A percentile compares a stretch with the other conserved stretches of the same genome.
Conservation (phyloP, 2,329 filamentous ascomycete genomes). For the Pseudocercospora eumusae region DNA sequence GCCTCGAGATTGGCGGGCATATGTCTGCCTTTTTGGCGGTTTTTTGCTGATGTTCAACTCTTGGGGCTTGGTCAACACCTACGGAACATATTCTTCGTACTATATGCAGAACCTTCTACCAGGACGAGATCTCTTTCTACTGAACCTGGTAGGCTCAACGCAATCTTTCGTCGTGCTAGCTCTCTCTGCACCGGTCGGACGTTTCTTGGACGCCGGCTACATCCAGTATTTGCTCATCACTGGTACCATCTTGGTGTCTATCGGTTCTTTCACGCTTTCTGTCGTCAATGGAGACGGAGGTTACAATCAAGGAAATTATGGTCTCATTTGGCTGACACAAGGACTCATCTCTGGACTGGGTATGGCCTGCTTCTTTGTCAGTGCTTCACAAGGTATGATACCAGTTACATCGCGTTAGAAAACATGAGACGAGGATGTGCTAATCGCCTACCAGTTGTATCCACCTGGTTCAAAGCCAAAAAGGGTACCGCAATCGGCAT, state of each 20-base stretch:
- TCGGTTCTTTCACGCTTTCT: constrained; percentile 51
- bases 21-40: constrained; percentile 48
- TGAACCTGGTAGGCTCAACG: constrained; percentile 53
- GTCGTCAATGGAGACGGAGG: constrained; percentile 44
- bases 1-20: constrained; percentile 50
- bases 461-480: constrained; percentile 52
- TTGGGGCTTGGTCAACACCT: constrained; percentile 49
- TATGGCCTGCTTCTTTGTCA: constrained; percentile 57
- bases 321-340: constrained; percentile 50
- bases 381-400: constrained; percentile 50
- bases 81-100: constrained; percentile 53
- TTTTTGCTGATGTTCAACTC: constrained; percentile 52
- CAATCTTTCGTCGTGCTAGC: constrained; percentile 51
- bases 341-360: constrained; percentile 51
- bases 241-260: constrained; percentile 47
- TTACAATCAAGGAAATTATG: constrained; percentile 44
- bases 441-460: constrained; percentile 42
- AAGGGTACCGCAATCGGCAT: constrained; percentile 54
- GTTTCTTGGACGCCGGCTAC: constrained; percentile 52
- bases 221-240: constrained; percentile 44
- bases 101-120: constrained; percentile 51
- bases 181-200: constrained; percentile 50
- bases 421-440: not conserved
- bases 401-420: too few species aligned
- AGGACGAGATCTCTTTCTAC: constrained; percentile 43